phyloP scores from a whole-genome alignment of 495 filamentous ascomycete genomes.

The Cercophora scortea region DNA sequence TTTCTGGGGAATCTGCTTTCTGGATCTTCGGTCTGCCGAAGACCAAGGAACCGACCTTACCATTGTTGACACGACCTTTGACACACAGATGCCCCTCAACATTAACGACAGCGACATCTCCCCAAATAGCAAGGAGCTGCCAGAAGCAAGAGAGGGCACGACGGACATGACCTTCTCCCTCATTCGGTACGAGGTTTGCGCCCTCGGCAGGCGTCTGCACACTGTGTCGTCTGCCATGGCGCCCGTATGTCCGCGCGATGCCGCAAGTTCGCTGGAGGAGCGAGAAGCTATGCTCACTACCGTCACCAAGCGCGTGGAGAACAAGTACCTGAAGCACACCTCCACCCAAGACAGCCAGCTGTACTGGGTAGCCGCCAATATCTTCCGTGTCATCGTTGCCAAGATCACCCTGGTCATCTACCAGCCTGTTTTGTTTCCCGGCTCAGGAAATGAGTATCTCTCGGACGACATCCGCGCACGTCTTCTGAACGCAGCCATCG shows the following conservation, averaged over 20 bases:
- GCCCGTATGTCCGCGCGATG: constrained; percentile 16
- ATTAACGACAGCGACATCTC: constrained; percentile 73
- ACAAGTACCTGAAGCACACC: constrained; percentile 56
- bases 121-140: constrained; percentile 54
- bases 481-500: constrained; percentile 66
- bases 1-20: constrained; percentile 74
- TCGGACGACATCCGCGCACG: constrained; percentile 57
- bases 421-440: constrained; percentile 41
- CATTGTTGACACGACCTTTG: constrained; percentile 60
- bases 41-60: constrained; percentile 77
- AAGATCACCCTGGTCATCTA: constrained; percentile 49
- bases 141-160: constrained; percentile 47
- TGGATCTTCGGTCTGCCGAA: constrained; percentile 73
- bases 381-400: constrained; percentile 59
- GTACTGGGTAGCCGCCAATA: constrained; percentile 62
- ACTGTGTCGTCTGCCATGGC: constrained; percentile 26
- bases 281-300: constrained; percentile 56
- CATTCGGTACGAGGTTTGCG: constrained; percentile 57
- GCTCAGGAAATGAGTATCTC: constrained; percentile 31
- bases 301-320: constrained; percentile 55
- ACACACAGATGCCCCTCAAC: constrained; percentile 67
- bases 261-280: constrained; percentile 41
- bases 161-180: constrained; percentile 80
- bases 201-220: constrained; percentile 32
- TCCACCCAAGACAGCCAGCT: constrained; percentile 52